These are phyloP conservation scores for Bonia amplexicaulis DNA, from an alignment of 176 grass and related monocot genomes.

Conservation along the genomic window DNA sequence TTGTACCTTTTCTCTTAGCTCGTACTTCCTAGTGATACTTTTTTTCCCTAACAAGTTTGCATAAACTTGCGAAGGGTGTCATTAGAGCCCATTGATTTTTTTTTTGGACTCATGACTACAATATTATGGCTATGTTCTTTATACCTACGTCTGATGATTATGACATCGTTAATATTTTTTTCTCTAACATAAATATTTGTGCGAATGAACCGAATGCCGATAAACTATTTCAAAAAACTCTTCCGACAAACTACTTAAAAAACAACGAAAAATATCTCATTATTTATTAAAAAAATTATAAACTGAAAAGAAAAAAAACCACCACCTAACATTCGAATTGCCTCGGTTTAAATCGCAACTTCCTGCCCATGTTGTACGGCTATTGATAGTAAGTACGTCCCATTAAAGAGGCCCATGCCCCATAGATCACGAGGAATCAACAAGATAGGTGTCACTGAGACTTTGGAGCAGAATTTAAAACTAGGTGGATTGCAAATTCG, in stretches of 20 bases:
- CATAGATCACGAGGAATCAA: conserved; percentile 9
- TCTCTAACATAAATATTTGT: fast-evolving
- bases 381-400: neutral
- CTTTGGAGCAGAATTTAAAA: neutral
- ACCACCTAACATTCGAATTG: conserved; percentile 15
- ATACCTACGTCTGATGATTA: too few species aligned
- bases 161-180: too few species aligned
- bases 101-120: neutral
- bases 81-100: neutral
- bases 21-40: neutral
- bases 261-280: too few species aligned
- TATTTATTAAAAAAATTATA: too few species aligned
- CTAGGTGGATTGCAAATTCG: neutral
- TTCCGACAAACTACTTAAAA: too few species aligned
- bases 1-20: neutral
- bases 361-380: neutral
- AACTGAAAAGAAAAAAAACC: too few species aligned
- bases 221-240: too few species aligned
- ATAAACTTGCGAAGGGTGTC: neutral
- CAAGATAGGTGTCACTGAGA: neutral
- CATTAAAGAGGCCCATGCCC: conserved; percentile 2
- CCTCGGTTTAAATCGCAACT: neutral
- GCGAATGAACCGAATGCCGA: fast-evolving
- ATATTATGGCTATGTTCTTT: neutral
- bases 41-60: neutral